Conservation (phyloP, 257 asterid species). For the Linaria vulgaris region DNA sequence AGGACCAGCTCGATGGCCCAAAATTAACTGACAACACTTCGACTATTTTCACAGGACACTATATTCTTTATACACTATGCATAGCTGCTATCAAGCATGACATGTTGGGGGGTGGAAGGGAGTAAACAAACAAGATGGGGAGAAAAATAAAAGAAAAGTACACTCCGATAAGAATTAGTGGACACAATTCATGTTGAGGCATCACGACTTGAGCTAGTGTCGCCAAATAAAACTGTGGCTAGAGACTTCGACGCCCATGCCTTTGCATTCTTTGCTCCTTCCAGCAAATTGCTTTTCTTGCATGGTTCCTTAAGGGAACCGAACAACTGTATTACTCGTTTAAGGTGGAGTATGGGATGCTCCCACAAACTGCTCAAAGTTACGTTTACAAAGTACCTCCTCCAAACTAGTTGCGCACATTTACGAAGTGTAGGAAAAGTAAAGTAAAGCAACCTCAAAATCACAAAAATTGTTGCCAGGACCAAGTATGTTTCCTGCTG, state of each 20-base stretch:
- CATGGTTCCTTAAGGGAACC: conserved; percentile 63
- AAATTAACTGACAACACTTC: no score
- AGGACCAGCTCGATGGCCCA: no score
- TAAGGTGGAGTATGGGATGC: conserved; percentile 45
- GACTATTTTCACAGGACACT: no score
- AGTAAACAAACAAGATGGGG: background rate
- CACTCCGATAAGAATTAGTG: conserved; percentile 5
- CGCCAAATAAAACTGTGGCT: conserved; percentile 75
- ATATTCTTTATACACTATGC: conserved; percentile 21
- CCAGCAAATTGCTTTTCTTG: conserved; percentile 75
- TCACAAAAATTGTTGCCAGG: conserved; percentile 64
- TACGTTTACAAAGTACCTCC: conserved; percentile 43
- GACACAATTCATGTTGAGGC: conserved; percentile 36
- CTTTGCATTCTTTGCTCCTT: conserved; percentile 81
- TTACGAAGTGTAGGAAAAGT: conserved; percentile 47
- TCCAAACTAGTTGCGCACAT: conserved; percentile 49
- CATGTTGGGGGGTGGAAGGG: no score
- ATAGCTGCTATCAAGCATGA: conserved; percentile 26
- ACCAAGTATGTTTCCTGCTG: conserved; percentile 72
- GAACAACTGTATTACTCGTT: conserved; percentile 52
- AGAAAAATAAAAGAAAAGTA: background rate
- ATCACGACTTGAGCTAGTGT: conserved; percentile 52
- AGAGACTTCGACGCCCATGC: conserved; percentile 88
- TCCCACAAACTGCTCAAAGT: conserved; percentile 59
- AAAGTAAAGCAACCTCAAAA: conserved; percentile 48